These are phyloP conservation scores for Verticillium nonalfalfae DNA, from an alignment of 2,329 filamentous ascomycete species.

Conservation along the genomic window DNA sequence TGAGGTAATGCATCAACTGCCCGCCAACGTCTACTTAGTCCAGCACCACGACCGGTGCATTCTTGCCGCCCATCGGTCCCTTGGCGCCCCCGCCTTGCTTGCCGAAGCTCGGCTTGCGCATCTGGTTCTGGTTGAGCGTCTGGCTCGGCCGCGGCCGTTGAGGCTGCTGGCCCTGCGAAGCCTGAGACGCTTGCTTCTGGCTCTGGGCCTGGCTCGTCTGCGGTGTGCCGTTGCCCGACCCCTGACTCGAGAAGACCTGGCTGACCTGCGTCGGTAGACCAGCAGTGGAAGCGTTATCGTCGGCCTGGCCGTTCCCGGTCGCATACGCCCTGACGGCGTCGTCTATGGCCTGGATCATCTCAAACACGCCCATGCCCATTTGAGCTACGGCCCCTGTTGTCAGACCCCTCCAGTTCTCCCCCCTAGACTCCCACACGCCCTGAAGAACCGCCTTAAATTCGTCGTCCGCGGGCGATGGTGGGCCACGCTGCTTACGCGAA, in stretches of 20 bases:
- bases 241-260: constrained; percentile 10
- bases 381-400: constrained; percentile 37
- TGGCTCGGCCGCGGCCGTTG: not conserved
- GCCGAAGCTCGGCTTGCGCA: not conserved
- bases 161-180: not conserved
- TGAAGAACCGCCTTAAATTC: constrained; percentile 32
- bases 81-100: not conserved
- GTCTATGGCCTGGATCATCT: constrained; percentile 41
- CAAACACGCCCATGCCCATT: constrained; percentile 31
- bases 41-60: not conserved
- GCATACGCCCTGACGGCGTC: constrained; percentile 32
- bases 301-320: constrained; percentile 13
- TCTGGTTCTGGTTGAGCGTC: constrained; percentile 3
- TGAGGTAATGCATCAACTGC: not conserved
- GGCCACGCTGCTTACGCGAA: constrained; percentile 22
- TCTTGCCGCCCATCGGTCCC: not conserved
- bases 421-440: constrained; percentile 37
- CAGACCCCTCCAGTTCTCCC: constrained; percentile 41
- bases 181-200: constrained; percentile 1
- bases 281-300: constrained; percentile 4
- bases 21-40: not conserved
- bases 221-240: constrained; percentile 8
- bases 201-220: constrained; percentile 6
- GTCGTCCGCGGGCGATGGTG: constrained; percentile 17
- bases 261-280: constrained; percentile 7